Percentiles rank a stretch among this genome's conserved stretches.
Evolutionary conservation across 371 early-diverging fungal species (phyloP).

Genomic region (Dinochytrium kinnereticum): DNA sequence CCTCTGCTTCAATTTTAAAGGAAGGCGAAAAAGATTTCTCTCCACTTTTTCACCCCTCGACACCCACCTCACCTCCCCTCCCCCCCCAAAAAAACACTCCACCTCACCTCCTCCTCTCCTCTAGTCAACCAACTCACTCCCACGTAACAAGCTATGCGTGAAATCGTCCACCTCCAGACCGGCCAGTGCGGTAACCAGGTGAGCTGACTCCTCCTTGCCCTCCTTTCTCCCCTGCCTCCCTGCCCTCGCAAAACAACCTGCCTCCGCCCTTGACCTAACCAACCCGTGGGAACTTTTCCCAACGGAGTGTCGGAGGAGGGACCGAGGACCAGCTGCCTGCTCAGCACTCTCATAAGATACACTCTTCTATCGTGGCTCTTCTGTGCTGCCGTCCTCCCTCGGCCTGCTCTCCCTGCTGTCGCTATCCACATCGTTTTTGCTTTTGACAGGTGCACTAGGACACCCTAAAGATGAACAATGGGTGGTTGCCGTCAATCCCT

Average conservation of each 20-base stretch:
- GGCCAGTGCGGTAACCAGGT: conserved; percentile 77
- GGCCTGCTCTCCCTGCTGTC: no score
- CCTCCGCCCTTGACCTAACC: no score
- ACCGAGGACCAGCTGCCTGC: no score
- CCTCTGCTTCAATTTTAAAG: background rate
- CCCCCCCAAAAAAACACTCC: background rate
- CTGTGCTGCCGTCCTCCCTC: no score
- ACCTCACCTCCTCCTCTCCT: background rate
- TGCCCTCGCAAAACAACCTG: no score
- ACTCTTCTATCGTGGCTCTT: no score
- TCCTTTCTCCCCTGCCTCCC: background rate
- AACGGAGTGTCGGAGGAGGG: no score
- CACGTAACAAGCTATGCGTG: conserved; percentile 84
- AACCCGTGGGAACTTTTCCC: no score
- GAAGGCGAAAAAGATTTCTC: background rate
- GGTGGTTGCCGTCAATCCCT: background rate
- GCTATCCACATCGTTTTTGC: no score
- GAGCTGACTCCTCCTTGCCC: background rate
- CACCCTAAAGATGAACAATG: no score
- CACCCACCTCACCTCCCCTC: conserved; percentile 3
- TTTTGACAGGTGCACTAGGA: no score
- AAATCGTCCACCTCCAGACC: conserved; percentile 99
- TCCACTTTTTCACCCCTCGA: background rate
- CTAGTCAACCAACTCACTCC: background rate
- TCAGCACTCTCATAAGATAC: no score